A percentile compares a stretch with the other conserved stretches of the same genome.
Evolutionary conservation across 768 basidiomycete genomes (phyloP).

Genomic region (Trichaptum fuscoviolaceum): DNA sequence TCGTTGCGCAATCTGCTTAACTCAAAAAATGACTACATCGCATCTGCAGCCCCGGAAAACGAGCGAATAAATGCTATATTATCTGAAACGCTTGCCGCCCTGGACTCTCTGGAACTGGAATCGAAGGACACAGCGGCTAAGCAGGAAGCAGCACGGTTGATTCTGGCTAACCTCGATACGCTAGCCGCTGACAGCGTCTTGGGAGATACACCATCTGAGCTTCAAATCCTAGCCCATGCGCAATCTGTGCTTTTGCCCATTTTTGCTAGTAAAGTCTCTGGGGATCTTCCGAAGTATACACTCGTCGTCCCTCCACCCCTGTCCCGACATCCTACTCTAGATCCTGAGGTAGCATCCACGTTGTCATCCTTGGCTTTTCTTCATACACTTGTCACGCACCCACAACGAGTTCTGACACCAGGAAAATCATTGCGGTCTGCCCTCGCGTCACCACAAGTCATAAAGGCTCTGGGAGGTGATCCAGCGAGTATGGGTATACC

Average conservation of each 20-base stretch:
- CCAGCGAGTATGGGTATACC: background rate
- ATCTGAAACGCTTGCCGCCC: background rate
- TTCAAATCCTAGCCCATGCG: background rate
- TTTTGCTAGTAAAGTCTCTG: background rate
- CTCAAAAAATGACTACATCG: background rate
- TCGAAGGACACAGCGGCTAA: background rate
- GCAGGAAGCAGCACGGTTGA: background rate
- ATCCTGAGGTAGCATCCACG: background rate
- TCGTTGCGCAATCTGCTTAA: background rate
- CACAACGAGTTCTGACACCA: slow-evolving; percentile 54
- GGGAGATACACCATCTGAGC: background rate
- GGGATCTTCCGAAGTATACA: background rate
- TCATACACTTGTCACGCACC: slow-evolving; percentile 61
- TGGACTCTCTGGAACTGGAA: background rate
- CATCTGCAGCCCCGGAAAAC: background rate
- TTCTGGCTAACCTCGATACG: background rate
- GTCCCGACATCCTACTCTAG: background rate
- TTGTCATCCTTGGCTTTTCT: slow-evolving; percentile 44
- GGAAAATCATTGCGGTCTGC: slow-evolving; percentile 70
- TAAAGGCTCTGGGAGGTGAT: background rate
- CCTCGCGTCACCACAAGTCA: slow-evolving; percentile 32
- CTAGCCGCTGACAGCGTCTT: background rate
- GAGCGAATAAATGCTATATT: background rate
- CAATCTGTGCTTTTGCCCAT: background rate
- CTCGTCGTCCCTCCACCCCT: background rate